Conservation (phyloP, 768 basidiomycete species). For the Lactarius deliciosus region DNA sequence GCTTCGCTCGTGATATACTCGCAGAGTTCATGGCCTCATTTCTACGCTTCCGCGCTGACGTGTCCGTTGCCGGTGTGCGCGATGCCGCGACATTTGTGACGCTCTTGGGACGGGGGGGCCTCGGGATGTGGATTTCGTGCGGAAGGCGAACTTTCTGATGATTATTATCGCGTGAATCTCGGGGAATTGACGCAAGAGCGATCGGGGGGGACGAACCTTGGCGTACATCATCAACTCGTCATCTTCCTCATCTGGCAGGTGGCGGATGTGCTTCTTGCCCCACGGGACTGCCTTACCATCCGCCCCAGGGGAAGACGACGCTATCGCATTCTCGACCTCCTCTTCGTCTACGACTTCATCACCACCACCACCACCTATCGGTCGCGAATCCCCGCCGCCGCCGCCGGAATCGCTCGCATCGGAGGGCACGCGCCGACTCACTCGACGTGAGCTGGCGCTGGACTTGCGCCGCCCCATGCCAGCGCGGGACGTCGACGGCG, state of each 20-base stretch:
- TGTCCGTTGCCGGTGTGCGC: slow-evolving; percentile 14
- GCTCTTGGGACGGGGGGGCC: slow-evolving; percentile 15
- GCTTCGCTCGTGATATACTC: slow-evolving; percentile 16
- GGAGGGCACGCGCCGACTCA: slow-evolving; percentile 23
- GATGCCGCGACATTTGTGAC: slow-evolving; percentile 14
- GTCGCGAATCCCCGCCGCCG: slow-evolving; percentile 40
- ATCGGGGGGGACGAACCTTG: slow-evolving; percentile 42
- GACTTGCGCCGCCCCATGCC: slow-evolving; percentile 37
- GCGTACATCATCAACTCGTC: slow-evolving; percentile 63
- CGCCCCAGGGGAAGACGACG: neutral
- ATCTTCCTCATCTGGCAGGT: slow-evolving; percentile 43
- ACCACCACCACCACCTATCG: slow-evolving; percentile 19
- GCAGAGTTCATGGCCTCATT: neutral
- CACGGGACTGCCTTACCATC: slow-evolving; percentile 13
- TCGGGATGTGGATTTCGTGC: slow-evolving; percentile 29
- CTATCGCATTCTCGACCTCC: slow-evolving; percentile 25
- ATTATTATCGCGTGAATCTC: slow-evolving; percentile 44
- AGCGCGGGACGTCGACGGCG: neutral
- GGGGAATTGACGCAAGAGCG: slow-evolving; percentile 5
- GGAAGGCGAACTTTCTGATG: slow-evolving; percentile 40
- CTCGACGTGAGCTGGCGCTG: slow-evolving; percentile 22
- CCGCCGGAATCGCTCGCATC: slow-evolving; percentile 41
- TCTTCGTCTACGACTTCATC: slow-evolving; percentile 28
- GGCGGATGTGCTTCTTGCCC: slow-evolving; percentile 26
- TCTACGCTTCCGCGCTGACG: slow-evolving; percentile 19